Conservation (phyloP, 1,284 basidiomycete genomes). For the Lentinus polychrous region DNA sequence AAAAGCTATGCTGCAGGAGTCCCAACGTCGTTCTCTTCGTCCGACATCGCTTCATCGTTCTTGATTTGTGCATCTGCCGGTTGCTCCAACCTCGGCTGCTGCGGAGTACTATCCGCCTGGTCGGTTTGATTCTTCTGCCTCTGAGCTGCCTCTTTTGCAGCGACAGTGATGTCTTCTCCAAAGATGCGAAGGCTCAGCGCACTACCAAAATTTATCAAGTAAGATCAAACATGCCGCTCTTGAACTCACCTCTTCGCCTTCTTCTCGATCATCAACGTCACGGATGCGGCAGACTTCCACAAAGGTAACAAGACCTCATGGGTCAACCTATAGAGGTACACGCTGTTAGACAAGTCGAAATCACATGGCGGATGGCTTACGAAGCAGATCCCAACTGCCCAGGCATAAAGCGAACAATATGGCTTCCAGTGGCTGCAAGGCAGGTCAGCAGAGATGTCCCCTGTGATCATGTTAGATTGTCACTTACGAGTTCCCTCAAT, state of each 20-base stretch:
- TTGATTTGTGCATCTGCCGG: too few relatives aligned
- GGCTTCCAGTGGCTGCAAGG: slow-evolving; percentile 59
- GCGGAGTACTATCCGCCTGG: too few relatives aligned
- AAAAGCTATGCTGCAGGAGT: too few relatives aligned
- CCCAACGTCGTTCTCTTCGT: too few relatives aligned
- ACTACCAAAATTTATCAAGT: slow-evolving; percentile 26
- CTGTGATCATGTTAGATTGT: neutral
- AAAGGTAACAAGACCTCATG: slow-evolving; percentile 79
- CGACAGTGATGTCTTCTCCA: slow-evolving; percentile 63
- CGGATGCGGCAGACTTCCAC: slow-evolving; percentile 85
- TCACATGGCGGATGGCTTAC: slow-evolving; percentile 31
- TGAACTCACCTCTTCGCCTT: slow-evolving; percentile 77
- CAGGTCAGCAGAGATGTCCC: neutral
- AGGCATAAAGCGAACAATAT: slow-evolving; percentile 63
- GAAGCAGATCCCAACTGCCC: slow-evolving; percentile 45
- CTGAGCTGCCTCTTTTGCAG: slow-evolving; percentile 33
- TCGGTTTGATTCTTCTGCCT: neutral
- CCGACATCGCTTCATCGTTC: too few relatives aligned
- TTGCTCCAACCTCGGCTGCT: too few relatives aligned
- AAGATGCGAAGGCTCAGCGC: slow-evolving; percentile 79
- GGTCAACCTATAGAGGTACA: slow-evolving; percentile 41
- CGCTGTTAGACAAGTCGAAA: slow-evolving; percentile 4
- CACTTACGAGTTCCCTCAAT: slow-evolving; percentile 34
- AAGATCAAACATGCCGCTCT: neutral
- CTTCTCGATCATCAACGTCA: slow-evolving; percentile 91